Conservation (phyloP, 2,329 filamentous ascomycete species). For the Neonectria magnoliae region DNA sequence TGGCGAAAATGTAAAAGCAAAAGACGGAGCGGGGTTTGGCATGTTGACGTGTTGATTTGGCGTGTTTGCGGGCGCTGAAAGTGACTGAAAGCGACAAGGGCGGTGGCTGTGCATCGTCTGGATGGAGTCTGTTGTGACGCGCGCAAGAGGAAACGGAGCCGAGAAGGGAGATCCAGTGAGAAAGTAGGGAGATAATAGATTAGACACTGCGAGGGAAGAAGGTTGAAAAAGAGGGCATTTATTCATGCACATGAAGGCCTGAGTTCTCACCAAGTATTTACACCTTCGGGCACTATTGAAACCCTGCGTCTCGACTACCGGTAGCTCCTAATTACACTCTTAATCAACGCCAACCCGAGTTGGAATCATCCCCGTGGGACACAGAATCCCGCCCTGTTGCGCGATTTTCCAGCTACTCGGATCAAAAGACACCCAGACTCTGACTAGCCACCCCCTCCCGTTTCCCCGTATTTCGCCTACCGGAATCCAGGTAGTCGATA, state of each 20-base stretch:
- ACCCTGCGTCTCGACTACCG: neutral
- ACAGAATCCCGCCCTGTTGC: neutral
- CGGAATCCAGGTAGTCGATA: neutral
- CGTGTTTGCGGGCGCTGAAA: neutral
- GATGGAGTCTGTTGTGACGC: neutral
- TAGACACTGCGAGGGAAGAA: neutral
- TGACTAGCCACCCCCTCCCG: conserved; percentile 1
- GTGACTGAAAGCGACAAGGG: no score
- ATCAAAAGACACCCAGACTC: neutral
- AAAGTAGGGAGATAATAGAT: no score
- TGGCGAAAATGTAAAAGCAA: neutral
- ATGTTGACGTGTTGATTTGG: neutral
- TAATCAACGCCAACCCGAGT: neutral
- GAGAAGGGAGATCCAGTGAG: neutral
- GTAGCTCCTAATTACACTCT: neutral
- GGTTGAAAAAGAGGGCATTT: neutral
- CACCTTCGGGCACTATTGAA: neutral
- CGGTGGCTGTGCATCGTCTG: neutral
- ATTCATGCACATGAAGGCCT: neutral
- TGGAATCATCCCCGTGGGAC: neutral
- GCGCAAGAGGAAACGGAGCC: neutral
- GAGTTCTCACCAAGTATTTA: neutral
- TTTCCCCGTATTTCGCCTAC: neutral
- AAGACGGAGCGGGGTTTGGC: neutral
- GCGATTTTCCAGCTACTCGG: conserved; percentile 3